Conservation (phyloP, 2,329 filamentous ascomycete genomes). For the Ophiostoma sp. region DNA sequence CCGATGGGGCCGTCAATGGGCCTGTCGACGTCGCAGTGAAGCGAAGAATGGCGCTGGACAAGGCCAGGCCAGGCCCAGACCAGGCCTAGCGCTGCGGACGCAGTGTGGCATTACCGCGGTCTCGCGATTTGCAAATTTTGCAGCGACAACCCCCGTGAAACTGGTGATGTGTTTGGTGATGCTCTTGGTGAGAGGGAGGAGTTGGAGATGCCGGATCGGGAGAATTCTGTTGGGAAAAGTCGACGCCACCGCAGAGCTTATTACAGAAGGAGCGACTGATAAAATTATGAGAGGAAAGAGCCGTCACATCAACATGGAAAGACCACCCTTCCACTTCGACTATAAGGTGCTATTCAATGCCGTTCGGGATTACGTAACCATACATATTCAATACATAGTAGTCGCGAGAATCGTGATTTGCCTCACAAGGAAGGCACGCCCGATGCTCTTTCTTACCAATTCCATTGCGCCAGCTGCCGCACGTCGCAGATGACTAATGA, state of each 20-base stretch:
- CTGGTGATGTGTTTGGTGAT: neutral
- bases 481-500: neutral
- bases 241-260: neutral
- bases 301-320: neutral
- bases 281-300: neutral
- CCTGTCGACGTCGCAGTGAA: neutral
- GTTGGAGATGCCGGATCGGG: neutral
- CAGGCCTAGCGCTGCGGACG: neutral
- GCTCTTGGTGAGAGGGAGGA: neutral
- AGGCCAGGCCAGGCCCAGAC: conserved; percentile 2
- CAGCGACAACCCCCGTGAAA: neutral
- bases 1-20: conserved; percentile 1
- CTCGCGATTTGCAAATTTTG: conserved; percentile 1
- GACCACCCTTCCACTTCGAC: neutral
- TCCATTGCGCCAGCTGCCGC: no score
- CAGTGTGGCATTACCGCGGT: neutral
- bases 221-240: neutral
- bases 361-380: no score
- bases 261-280: neutral
- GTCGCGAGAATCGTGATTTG: no score
- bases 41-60: neutral
- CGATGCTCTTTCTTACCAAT: neutral
- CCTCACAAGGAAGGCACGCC: neutral
- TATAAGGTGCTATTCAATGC: no score
- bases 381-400: no score